Conservation (phyloP, 225 moss, liverwort and hornwort species). For the Polytrichum commune region DNA sequence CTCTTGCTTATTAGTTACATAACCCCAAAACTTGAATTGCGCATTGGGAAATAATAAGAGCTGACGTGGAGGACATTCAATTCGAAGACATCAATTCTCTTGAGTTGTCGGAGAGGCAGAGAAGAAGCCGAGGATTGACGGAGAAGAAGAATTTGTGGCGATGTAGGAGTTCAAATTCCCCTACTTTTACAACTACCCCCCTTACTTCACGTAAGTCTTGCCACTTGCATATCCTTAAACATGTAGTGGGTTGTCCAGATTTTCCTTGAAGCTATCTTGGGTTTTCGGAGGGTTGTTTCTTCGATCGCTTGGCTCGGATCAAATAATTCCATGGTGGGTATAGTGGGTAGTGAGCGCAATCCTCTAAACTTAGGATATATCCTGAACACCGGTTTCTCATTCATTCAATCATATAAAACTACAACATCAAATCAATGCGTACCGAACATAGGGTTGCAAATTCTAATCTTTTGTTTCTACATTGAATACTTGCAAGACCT, state of each 20-base stretch:
- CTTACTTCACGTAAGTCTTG: conserved; percentile 83
- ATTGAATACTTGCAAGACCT: too few relatives aligned
- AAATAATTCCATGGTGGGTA: neutral
- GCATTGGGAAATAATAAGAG: too few relatives aligned
- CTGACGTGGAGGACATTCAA: too few relatives aligned
- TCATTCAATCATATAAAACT: too few relatives aligned
- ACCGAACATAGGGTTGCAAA: too few relatives aligned
- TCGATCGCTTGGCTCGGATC: neutral
- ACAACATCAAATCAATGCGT: neutral
- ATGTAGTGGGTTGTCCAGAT: neutral
- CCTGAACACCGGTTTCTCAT: neutral
- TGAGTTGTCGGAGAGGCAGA: too few relatives aligned
- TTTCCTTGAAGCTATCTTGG: neutral
- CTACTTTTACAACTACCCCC: conserved; percentile 92
- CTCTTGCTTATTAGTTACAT: too few relatives aligned
- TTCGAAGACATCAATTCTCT: too few relatives aligned
- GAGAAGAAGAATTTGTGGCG: neutral
- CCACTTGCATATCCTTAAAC: neutral
- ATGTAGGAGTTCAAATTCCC: conserved; percentile 86
- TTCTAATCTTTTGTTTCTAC: too few relatives aligned
- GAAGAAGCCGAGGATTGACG: neutral
- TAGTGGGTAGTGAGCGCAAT: neutral
- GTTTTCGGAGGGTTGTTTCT: neutral
- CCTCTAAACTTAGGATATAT: neutral
- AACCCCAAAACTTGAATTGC: too few relatives aligned